Conservation (phyloP, 805 yeast genomes). For the Ogataea polymorpha region DNA sequence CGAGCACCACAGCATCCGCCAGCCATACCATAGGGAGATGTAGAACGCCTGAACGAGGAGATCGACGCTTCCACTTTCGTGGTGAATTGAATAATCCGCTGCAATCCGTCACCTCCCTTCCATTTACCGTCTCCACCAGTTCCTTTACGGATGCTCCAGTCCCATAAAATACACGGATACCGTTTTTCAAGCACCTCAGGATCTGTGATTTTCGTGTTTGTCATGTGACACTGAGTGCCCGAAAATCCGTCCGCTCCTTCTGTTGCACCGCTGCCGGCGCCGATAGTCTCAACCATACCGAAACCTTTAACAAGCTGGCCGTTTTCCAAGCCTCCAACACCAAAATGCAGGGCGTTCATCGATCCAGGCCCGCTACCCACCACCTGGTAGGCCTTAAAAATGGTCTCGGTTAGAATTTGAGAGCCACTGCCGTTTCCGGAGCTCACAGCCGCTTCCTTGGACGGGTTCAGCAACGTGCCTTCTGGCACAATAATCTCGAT, state of each 20-base stretch:
- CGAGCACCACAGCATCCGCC: constrained; percentile 53
- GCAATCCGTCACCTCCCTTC: constrained; percentile 51
- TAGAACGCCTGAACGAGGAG: constrained; percentile 50
- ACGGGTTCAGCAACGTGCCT: constrained; percentile 35
- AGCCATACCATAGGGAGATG: constrained; percentile 52
- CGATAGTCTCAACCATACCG: constrained; percentile 55
- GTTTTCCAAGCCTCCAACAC: constrained; percentile 30
- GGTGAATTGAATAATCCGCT: constrained; percentile 47
- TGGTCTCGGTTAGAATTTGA: constrained; percentile 82
- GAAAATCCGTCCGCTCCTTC: constrained; percentile 36
- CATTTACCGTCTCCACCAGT: constrained; percentile 51
- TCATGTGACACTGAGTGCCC: constrained; percentile 48
- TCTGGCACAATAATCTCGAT: constrained; percentile 33
- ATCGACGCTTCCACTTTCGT: constrained; percentile 41
- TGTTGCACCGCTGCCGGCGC: constrained; percentile 52
- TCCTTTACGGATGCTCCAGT: constrained; percentile 42
- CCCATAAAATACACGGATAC: constrained; percentile 47
- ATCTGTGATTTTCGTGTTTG: constrained; percentile 43
- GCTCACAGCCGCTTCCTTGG: constrained; percentile 43
- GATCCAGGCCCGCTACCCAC: constrained; percentile 92
- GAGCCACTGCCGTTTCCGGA: constrained; percentile 71
- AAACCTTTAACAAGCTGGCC: constrained; percentile 36
- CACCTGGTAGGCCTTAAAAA: constrained; percentile 75
- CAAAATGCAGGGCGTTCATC: constrained; percentile 85
- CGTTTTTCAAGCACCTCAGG: constrained; percentile 52